Evolutionary conservation across 2,329 filamentous ascomycete species (phyloP).

Genomic region (Mollisia scopiformis): DNA sequence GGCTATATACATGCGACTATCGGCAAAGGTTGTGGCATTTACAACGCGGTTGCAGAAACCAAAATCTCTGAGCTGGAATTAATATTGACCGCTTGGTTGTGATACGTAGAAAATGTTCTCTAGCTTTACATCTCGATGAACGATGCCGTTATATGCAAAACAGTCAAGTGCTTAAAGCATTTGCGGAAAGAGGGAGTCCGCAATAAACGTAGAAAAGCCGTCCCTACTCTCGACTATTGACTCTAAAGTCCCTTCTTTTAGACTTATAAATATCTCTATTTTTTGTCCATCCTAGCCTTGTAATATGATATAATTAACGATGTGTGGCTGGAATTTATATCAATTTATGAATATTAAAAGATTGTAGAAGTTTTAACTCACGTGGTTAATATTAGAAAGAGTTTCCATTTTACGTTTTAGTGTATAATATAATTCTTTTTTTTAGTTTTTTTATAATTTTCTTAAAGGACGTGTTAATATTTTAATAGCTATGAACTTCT

Average conservation of each 20-base stretch:
- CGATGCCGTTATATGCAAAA: conserved; percentile 63
- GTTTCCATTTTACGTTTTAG: conserved; percentile 21
- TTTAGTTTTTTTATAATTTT: conserved; percentile 11
- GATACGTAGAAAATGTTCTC: conserved; percentile 50
- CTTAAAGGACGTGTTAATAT: conserved; percentile 19
- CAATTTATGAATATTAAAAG: not conserved
- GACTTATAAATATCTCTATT: conserved; percentile 15
- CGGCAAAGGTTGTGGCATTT: conserved; percentile 4
- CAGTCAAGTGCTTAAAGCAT: conserved; percentile 18
- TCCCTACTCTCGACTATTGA: conserved; percentile 4
- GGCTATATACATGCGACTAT: conserved; percentile 8
- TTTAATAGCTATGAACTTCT: conserved; percentile 26
- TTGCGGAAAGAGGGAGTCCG: conserved; percentile 16
- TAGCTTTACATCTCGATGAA: conserved; percentile 80
- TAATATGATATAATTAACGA: conserved; percentile 16
- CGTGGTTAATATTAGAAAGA: conserved; percentile 12
- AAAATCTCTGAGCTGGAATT: conserved; percentile 21
- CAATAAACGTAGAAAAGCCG: conserved; percentile 4
- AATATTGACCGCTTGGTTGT: conserved; percentile 10
- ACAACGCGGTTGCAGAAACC: conserved; percentile 14
- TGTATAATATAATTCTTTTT: conserved; percentile 5
- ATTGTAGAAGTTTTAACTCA: conserved; percentile 4
- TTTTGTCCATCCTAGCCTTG: conserved; percentile 7
- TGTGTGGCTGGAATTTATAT: conserved; percentile 7
- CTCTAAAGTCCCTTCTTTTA: conserved; percentile 14